Evolutionary conservation across 352 stramenopile genomes (phyloP), one percentile per base, ranked within the genome.

Genomic region (Phytophthora boehmeriae): DNA sequence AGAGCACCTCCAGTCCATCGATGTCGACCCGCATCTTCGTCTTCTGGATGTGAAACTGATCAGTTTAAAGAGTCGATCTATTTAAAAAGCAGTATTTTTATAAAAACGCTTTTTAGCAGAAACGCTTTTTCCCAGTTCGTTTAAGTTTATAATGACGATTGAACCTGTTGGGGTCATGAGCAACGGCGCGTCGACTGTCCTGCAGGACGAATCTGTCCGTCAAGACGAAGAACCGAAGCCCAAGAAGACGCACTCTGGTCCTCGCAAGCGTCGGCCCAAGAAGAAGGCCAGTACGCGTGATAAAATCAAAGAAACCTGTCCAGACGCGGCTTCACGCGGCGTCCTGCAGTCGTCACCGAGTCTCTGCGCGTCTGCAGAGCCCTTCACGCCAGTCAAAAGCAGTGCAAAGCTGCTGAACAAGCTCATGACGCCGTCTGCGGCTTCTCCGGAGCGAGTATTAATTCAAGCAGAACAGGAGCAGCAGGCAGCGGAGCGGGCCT

Each of bases 1-100:
- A 99, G 67, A 99, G 96, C 38, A 99, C 97, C 61, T 98, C 89
- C 16, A 99, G 78, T 27, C 94, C 97, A 83, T 99, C 97, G 44
- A 98, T 89, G 47, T 97, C 80, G 58, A 98, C 95, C 60, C 89
- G 86, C 92, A 98, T 98, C 58, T n/a, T 63, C 17, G 32, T 19
- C 27, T 20, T 50, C 1, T 30, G 19, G 28, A 8, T 54, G 25
- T 30, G 25, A 8, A 30, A 6, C 3, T 30, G n/a, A n/a, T n/a
- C n/a, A n/a, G n/a, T n/a, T n/a, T n/a, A n/a, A n/a, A n/a, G n/a
- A n/a, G n/a, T n/a, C n/a, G n/a, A n/a, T n/a, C n/a, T n/a, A n/a
- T n/a, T n/a, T n/a, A n/a, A n/a, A n/a, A n/a, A n/a, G n/a, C n/a
- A n/a, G n/a, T n/a, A n/a, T n/a, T n/a, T n/a, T n/a, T n/a, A n/a